These are phyloP conservation scores for Helotiales sp. DNA, from an alignment of 2,329 filamentous ascomycete species.

Conservation along the genomic window DNA sequence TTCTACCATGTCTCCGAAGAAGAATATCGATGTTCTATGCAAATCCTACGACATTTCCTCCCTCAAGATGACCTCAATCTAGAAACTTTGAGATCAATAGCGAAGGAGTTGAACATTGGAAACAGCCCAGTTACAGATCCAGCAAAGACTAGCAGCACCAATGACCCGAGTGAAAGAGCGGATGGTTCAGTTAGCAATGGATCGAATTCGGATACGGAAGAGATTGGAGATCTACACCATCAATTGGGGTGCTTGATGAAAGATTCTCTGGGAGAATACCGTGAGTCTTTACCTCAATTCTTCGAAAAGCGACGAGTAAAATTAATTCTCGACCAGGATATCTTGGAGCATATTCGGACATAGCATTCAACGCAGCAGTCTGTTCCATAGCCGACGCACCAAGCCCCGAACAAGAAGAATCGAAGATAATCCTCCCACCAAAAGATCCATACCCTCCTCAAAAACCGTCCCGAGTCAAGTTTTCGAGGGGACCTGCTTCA, in stretches of 20 bases:
- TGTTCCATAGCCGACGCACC: slow-evolving; percentile 30
- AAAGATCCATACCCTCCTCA: slow-evolving; percentile 28
- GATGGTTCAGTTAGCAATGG: slow-evolving; percentile 14
- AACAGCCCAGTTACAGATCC: slow-evolving; percentile 10
- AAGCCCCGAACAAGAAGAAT: slow-evolving; percentile 26
- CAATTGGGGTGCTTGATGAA: slow-evolving; percentile 33
- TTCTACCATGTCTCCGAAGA: slow-evolving; percentile 35
- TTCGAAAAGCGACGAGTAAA: neutral
- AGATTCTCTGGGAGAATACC: slow-evolving; percentile 32
- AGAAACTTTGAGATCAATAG: slow-evolving; percentile 24
- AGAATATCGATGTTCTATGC: slow-evolving; percentile 32
- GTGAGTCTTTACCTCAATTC: slow-evolving; percentile 10
- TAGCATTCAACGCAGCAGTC: slow-evolving; percentile 33
- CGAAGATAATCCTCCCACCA: slow-evolving; percentile 29
- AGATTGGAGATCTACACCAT: slow-evolving; percentile 30
- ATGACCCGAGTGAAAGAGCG: neutral
- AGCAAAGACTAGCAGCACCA: neutral
- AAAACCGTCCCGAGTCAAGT: slow-evolving; percentile 19
- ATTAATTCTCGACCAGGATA: slow-evolving; percentile 20
- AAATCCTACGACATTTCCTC: slow-evolving; percentile 29
- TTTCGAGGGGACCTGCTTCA: slow-evolving; percentile 12
- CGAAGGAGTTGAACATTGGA: slow-evolving; percentile 22
- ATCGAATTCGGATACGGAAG: slow-evolving; percentile 23
- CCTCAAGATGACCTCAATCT: slow-evolving; percentile 27
- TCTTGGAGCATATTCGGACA: slow-evolving; percentile 32